Conservation (phyloP, 208 protist species). For the Porcisia hertigi region DNA sequence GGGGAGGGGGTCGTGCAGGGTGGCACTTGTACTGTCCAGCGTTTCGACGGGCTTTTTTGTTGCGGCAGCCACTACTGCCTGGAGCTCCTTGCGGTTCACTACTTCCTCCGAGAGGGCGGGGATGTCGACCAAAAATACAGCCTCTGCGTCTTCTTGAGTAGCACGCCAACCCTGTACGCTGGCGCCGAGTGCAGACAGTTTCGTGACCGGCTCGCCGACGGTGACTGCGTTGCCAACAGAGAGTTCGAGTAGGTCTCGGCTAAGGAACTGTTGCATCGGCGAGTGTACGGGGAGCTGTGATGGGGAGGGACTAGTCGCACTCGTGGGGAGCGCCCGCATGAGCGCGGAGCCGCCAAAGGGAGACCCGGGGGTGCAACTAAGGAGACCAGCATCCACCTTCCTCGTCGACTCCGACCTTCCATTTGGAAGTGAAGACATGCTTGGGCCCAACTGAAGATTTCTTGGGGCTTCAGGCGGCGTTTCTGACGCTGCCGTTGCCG, state of each 20-base stretch:
- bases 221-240: conserved; percentile 24
- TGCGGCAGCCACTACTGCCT: conserved; percentile 5
- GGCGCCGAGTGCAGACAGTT: conserved; percentile 47
- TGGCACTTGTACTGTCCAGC: not conserved
- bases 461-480: not conserved
- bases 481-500: not conserved
- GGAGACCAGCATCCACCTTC: not conserved
- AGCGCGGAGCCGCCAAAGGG: not conserved
- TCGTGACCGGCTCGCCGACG: conserved; percentile 50
- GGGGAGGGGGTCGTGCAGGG: not conserved
- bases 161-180: conserved; percentile 82
- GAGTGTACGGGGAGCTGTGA: conserved; percentile 1
- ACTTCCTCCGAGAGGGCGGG: conserved; percentile 37
- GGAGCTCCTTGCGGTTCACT: conserved; percentile 16
- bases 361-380: not conserved
- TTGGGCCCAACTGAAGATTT: not conserved
- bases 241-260: conserved; percentile 25
- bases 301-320: not conserved
- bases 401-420: not conserved
- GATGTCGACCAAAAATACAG: conserved; percentile 65
- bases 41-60: not conserved
- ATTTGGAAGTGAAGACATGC: not conserved
- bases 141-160: conserved; percentile 82
- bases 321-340: not conserved
- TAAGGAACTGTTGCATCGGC: conserved; percentile 26